These are phyloP conservation scores for Dactylellina haptotyla DNA, from an alignment of 2,329 filamentous ascomycete species.

Conservation along the genomic window DNA sequence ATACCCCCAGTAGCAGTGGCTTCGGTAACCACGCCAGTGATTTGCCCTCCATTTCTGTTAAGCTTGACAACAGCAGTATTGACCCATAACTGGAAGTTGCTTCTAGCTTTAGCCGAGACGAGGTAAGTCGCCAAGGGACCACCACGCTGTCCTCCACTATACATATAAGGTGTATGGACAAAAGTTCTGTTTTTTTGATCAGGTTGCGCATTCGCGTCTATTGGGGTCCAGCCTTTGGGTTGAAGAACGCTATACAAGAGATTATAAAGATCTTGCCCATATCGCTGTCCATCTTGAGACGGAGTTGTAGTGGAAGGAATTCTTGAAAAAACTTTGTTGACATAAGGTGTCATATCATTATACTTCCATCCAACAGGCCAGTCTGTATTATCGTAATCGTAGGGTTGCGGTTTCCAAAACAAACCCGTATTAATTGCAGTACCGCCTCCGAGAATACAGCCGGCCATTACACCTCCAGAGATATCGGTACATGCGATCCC, in stretches of 20 bases:
- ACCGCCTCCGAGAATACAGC: slow-evolving; percentile 75
- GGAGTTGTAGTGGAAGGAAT: slow-evolving; percentile 76
- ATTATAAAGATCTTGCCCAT: slow-evolving; percentile 74
- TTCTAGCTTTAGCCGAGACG: slow-evolving; percentile 68
- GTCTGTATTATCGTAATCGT: slow-evolving; percentile 74
- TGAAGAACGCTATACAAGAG: slow-evolving; percentile 71
- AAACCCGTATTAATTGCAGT: slow-evolving; percentile 75
- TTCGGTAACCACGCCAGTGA: slow-evolving; percentile 74
- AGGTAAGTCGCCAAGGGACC: slow-evolving; percentile 79
- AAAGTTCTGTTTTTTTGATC: slow-evolving; percentile 74
- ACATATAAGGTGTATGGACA: slow-evolving; percentile 75
- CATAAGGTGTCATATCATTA: slow-evolving; percentile 70
- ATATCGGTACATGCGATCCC: slow-evolving; percentile 75
- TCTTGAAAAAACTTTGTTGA: slow-evolving; percentile 72
- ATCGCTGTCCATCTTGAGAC: slow-evolving; percentile 73
- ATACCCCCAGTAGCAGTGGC: slow-evolving; percentile 67
- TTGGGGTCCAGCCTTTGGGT: slow-evolving; percentile 71
- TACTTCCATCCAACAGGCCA: slow-evolving; percentile 78
- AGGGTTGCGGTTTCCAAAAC: slow-evolving; percentile 67
- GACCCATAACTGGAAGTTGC: slow-evolving; percentile 74
- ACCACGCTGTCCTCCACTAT: slow-evolving; percentile 72
- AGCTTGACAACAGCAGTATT: slow-evolving; percentile 75
- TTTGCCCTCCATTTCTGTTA: slow-evolving; percentile 70
- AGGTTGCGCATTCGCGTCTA: slow-evolving; percentile 70
- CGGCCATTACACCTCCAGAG: slow-evolving; percentile 72